phyloP scores from a whole-genome alignment of 2,329 filamentous ascomycete genomes.

The Xylaria sp. region DNA sequence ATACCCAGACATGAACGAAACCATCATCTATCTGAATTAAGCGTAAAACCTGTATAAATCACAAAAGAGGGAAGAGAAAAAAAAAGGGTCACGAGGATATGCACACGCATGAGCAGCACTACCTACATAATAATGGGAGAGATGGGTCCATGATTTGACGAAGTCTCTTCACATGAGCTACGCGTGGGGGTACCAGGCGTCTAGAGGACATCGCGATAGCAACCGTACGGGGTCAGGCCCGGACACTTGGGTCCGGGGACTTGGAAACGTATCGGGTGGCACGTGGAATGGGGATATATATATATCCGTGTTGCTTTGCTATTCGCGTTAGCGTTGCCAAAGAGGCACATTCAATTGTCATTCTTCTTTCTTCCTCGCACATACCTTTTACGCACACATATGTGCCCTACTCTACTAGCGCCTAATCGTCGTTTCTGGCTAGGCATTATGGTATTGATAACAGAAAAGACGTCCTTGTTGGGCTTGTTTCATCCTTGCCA shows the following conservation, averaged over 20 bases:
- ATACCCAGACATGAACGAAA: conserved; percentile 9
- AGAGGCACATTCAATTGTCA: background rate
- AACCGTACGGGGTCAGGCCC: background rate
- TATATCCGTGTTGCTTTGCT: no score
- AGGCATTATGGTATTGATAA: no score
- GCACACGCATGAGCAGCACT: no score
- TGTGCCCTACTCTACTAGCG: background rate
- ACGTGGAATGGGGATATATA: background rate
- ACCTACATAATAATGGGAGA: background rate
- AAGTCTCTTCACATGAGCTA: background rate
- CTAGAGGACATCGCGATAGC: conserved; percentile 1
- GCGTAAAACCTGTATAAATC: conserved; percentile 21
- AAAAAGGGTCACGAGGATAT: conserved; percentile 1
- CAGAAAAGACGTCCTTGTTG: no score
- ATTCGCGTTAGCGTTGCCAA: background rate
- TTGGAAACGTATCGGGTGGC: background rate
- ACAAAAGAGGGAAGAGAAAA: no score
- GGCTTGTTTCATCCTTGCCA: no score
- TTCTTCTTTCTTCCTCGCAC: background rate
- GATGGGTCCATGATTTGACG: background rate
- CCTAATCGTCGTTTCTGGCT: background rate
- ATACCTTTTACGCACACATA: background rate
- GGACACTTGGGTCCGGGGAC: background rate
- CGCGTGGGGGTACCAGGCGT: background rate
- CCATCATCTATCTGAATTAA: conserved; percentile 6